Evolutionary conservation across 2,329 filamentous ascomycete genomes (phyloP), one percentile per base, ranked within the genome.

Genomic region (Phyllosticta citribraziliensis): DNA sequence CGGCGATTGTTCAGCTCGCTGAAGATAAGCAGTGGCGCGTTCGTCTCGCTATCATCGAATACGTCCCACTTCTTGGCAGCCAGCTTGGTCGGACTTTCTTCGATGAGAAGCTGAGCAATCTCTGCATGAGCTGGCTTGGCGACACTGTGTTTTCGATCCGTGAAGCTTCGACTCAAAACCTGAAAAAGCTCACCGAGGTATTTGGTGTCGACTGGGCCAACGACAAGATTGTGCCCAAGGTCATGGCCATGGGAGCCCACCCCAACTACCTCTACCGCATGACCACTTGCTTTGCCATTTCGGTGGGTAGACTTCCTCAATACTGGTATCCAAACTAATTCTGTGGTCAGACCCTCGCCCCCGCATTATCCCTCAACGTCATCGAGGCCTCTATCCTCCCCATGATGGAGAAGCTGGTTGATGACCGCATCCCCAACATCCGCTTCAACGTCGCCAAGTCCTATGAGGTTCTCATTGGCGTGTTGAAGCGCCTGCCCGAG

Each of bases 11-110:
- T 35, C 92, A 97, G 75, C 83, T 99, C 68, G 94, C 94, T 60
- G 94, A 97, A 77, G 94, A 99, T 77, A 99, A 99, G 83, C 92
- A 97, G 80, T 99, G 94, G 94, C 88, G 94, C 71, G 94, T 99
- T 63, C 89, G 94, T 67, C 83, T 99, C 67, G 94, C 94, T 63
- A 99, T 99, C 73, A 99, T 99, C 75, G 93, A 99, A 82, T 97
- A 99, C 78, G 97, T 99, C 69, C 94, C 94, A 30, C 83, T 99
- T 62, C 85, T 99, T 63, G 94, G 94, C 59, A 94, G 91, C 71
- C 94, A 99, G 75, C 84, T 99, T 12, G 94, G 94, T 56, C 92
- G 97, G 58, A 86, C 95, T 73, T 99, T 99, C 81, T 99, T 99
- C 72, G 92, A 99, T 69, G 94, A 99, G 77, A 95, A 99, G 79